Conservation (phyloP, 768 basidiomycete species). For the Coprinopsis strossmayeri region DNA sequence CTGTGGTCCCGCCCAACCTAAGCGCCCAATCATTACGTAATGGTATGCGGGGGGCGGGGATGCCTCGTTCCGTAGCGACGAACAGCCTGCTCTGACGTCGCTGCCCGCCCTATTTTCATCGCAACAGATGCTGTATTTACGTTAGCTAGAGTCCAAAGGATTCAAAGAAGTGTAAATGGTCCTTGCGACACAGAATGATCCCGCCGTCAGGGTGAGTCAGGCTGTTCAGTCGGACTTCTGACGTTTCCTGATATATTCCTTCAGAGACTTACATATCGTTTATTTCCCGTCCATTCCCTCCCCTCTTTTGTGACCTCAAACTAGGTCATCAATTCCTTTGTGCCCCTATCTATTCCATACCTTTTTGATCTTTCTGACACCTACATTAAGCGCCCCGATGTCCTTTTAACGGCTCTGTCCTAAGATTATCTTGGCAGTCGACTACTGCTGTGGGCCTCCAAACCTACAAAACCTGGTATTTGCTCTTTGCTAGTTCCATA, state of each 20-base stretch:
- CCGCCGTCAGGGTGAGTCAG: neutral
- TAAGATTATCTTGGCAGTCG: no score
- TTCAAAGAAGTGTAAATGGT: neutral
- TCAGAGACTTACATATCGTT: neutral
- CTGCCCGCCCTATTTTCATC: neutral
- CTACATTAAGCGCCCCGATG: neutral
- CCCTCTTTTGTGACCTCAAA: neutral
- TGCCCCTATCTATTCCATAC: neutral
- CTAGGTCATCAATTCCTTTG: neutral
- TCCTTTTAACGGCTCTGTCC: no score
- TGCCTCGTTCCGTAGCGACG: neutral
- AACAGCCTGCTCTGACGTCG: neutral
- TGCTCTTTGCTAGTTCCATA: no score
- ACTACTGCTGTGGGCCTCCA: no score
- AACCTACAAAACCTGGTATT: no score
- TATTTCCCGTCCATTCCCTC: neutral
- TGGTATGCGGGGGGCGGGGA: neutral
- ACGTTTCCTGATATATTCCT: neutral
- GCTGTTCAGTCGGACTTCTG: neutral
- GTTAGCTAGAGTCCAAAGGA: neutral
- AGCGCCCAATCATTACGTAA: neutral
- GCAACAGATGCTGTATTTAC: neutral
- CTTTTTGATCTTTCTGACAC: no score
- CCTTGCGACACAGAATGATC: neutral
- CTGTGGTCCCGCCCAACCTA: no score